Evolutionary conservation across 2,329 filamentous ascomycete genomes (phyloP).

Genomic region (Lachnellula suecica): DNA sequence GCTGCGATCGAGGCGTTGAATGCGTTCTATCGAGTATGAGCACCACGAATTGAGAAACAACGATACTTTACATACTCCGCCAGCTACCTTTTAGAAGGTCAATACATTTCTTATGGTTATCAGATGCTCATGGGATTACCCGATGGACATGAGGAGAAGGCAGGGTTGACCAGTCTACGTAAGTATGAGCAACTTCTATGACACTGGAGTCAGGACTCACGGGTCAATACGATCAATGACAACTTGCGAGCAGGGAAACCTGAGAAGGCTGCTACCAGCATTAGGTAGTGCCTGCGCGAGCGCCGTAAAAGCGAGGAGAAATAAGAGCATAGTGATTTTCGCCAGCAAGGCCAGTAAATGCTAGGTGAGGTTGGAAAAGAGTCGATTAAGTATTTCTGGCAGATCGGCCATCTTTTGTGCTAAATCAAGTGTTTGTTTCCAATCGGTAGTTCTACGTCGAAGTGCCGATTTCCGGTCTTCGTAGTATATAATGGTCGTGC

Average conservation of each 20-base stretch:
- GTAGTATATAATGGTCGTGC: not conserved
- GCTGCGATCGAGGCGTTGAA: no score
- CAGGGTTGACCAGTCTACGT: constrained; percentile 17
- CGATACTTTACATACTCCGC: not conserved
- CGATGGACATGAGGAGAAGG: constrained; percentile 23
- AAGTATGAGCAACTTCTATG: not conserved
- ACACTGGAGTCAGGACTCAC: not conserved
- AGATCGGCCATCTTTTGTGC: not conserved
- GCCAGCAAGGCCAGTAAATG: not conserved
- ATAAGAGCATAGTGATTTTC: constrained; percentile 1
- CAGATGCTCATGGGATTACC: not conserved
- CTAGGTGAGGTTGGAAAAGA: not conserved
- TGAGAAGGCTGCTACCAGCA: constrained; percentile 1
- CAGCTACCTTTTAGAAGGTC: not conserved
- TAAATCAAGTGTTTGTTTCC: not conserved
- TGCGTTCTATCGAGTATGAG: not conserved
- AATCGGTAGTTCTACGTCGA: not conserved
- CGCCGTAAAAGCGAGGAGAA: constrained; percentile 9
- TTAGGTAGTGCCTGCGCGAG: not conserved
- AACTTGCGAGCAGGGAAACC: constrained; percentile 23
- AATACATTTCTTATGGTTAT: not conserved
- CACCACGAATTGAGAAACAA: not conserved
- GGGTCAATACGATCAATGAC: constrained; percentile 23
- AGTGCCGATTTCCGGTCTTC: not conserved
- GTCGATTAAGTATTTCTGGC: not conserved